phyloP scores from a whole-genome alignment of 225 moss, liverwort and hornwort species.

The Rhytidiadelphus loreus region DNA sequence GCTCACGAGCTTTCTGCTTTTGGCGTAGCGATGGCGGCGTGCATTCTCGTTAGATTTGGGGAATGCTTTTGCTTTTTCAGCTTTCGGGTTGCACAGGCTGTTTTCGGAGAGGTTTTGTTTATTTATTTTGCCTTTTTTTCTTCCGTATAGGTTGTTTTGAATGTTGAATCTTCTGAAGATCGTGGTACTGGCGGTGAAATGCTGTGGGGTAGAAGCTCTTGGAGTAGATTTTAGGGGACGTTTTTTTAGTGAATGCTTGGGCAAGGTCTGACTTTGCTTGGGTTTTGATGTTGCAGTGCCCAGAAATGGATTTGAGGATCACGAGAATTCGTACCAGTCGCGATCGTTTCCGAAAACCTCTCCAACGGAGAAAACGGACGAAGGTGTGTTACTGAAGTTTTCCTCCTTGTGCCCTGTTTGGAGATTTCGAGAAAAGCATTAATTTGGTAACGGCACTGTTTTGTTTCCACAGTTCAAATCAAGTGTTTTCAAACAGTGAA shows the following conservation, averaged over 20 bases:
- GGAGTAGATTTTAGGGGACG: neutral
- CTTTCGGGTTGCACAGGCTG: neutral
- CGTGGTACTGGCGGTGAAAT: neutral
- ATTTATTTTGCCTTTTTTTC: fast-evolving
- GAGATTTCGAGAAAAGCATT: neutral
- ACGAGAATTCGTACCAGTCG: neutral
- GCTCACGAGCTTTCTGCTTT: neutral
- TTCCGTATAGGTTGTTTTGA: neutral
- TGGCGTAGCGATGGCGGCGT: neutral
- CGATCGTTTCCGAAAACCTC: neutral
- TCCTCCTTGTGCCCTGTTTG: neutral
- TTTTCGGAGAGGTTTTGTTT: neutral
- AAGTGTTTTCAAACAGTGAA: neutral
- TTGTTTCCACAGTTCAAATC: neutral
- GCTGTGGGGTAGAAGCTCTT: neutral
- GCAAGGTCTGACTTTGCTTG: neutral
- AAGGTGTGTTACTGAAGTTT: neutral
- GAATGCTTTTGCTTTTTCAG: neutral
- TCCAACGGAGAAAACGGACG: neutral
- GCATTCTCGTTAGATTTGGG: neutral
- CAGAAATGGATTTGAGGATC: neutral
- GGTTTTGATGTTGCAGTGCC: neutral
- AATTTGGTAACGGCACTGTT: neutral
- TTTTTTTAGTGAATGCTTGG: neutral
- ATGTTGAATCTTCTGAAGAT: neutral